Evolutionary conservation across 345 rosid species (phyloP).

Genomic region (Turritis glabra): DNA sequence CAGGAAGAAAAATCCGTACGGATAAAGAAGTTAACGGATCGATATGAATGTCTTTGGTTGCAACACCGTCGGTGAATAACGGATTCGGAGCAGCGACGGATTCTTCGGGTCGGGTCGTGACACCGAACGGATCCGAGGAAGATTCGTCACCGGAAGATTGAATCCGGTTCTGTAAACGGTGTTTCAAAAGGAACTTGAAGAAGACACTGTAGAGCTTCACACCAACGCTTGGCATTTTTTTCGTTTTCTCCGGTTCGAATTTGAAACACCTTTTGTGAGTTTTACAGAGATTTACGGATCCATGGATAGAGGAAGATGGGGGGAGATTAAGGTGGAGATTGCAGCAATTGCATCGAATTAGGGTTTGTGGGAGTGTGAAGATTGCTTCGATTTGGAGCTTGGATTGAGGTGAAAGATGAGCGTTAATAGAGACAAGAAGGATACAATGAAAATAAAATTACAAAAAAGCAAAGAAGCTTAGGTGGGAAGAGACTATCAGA

Average conservation of each 20-base stretch:
- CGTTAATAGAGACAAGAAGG: conserved; percentile 24
- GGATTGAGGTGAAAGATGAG: conserved; percentile 38
- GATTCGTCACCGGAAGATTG: conserved; percentile 48
- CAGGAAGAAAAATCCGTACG: conserved; percentile 88
- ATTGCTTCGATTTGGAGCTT: conserved; percentile 40
- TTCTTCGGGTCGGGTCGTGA: conserved; percentile 82
- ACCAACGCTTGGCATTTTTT: conserved; percentile 80
- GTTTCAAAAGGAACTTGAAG: conserved; percentile 90
- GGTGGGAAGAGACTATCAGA: conserved; percentile 33
- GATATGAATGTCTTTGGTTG: conserved; percentile 94
- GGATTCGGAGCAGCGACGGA: conserved; percentile 74
- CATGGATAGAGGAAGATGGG: conserved; percentile 18
- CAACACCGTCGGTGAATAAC: conserved; percentile 82
- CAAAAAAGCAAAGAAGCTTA: conserved; percentile 9
- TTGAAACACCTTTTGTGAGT: not conserved
- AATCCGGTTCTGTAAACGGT: conserved; percentile 79
- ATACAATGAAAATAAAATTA: not conserved
- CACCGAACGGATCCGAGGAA: conserved; percentile 57
- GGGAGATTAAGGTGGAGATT: not conserved
- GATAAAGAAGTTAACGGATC: conserved; percentile 82
- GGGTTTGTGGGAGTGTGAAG: conserved; percentile 40
- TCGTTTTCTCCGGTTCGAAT: not conserved
- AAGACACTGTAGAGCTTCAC: conserved; percentile 85
- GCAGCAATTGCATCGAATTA: conserved; percentile 33
- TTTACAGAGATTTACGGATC: conserved; percentile 28